Evolutionary conservation across 352 stramenopile genomes (phyloP).

Genomic region (Phytophthora hybrid): DNA sequence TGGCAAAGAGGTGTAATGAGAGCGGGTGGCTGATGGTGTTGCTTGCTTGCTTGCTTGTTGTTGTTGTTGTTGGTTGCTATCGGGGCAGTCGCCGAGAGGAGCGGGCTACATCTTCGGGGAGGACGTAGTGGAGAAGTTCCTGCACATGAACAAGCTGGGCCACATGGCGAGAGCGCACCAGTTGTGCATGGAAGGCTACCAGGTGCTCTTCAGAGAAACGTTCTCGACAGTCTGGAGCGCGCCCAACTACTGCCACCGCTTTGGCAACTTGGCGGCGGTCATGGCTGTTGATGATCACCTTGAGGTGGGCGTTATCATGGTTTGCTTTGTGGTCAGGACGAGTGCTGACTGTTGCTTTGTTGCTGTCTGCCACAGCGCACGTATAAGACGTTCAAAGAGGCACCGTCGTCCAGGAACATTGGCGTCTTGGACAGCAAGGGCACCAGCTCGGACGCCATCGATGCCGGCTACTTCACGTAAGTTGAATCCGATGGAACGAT

Average conservation of each 20-base stretch:
- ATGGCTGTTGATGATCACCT: slow-evolving; percentile 76
- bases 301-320: slow-evolving; percentile 40
- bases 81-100: slow-evolving; percentile 66
- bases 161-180: slow-evolving; percentile 88
- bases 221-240: slow-evolving; percentile 89
- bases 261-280: slow-evolving; percentile 77
- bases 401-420: slow-evolving; percentile 68
- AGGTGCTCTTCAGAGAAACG: slow-evolving; percentile 78
- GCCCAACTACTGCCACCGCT: slow-evolving; percentile 91
- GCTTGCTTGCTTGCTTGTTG: slow-evolving; percentile 44
- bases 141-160: slow-evolving; percentile 80
- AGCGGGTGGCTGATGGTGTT: slow-evolving; percentile 16
- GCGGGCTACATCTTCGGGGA: slow-evolving; percentile 90
- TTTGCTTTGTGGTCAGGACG: too few relatives aligned
- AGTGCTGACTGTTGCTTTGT: not conserved
- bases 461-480: slow-evolving; percentile 90
- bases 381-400: slow-evolving; percentile 90
- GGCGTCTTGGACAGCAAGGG: slow-evolving; percentile 76
- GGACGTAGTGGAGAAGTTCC: slow-evolving; percentile 86
- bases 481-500: slow-evolving; percentile 1
- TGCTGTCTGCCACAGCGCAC: slow-evolving; percentile 52
- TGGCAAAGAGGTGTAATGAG: slow-evolving; percentile 47
- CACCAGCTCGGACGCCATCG: slow-evolving; percentile 78
- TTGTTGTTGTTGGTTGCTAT: not conserved
- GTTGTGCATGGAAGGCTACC: slow-evolving; percentile 87